Evolutionary conservation across 2,329 filamentous ascomycete species (phyloP).

Genomic region (Aspergillus sp.): DNA sequence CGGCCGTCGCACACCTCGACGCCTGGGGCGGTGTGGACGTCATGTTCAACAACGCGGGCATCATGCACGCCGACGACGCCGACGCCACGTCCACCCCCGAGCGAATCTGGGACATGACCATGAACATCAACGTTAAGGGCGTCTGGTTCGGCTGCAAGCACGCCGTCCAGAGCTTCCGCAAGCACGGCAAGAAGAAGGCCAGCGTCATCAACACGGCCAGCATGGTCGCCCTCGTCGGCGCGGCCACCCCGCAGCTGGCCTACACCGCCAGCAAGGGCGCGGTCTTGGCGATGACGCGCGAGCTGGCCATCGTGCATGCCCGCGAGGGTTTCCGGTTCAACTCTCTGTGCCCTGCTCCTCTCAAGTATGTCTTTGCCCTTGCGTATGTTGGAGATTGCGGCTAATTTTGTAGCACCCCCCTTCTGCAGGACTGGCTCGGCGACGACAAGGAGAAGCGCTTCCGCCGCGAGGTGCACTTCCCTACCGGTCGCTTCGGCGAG

Average conservation of each 20-base stretch:
- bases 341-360: constrained; percentile 80
- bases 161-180: constrained; percentile 76
- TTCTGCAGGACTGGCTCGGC: constrained; percentile 90
- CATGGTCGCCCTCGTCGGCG: constrained; percentile 82
- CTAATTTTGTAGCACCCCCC: constrained; percentile 62
- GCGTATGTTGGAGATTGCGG: no score
- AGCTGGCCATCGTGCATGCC: constrained; percentile 88
- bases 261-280: constrained; percentile 95
- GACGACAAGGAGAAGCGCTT: constrained; percentile 79
- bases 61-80: constrained; percentile 84
- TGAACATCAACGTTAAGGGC: constrained; percentile 94
- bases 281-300: constrained; percentile 83
- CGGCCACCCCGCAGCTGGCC: constrained; percentile 83
- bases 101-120: constrained; percentile 90
- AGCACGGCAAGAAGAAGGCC: constrained; percentile 72
- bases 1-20: constrained; percentile 72
- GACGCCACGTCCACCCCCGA: constrained; percentile 82
- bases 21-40: constrained; percentile 84
- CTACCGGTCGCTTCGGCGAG: constrained; percentile 83
- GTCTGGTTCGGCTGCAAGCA: constrained; percentile 98
- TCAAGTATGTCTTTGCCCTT: constrained; percentile 58
- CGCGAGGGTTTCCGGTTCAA: constrained; percentile 90
- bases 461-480: constrained; percentile 86
- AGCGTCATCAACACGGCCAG: constrained; percentile 92
- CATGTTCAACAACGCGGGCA: constrained; percentile 97